Conservation (phyloP, 108 stramenopile genomes). For the Parietichytrium sp. region DNA sequence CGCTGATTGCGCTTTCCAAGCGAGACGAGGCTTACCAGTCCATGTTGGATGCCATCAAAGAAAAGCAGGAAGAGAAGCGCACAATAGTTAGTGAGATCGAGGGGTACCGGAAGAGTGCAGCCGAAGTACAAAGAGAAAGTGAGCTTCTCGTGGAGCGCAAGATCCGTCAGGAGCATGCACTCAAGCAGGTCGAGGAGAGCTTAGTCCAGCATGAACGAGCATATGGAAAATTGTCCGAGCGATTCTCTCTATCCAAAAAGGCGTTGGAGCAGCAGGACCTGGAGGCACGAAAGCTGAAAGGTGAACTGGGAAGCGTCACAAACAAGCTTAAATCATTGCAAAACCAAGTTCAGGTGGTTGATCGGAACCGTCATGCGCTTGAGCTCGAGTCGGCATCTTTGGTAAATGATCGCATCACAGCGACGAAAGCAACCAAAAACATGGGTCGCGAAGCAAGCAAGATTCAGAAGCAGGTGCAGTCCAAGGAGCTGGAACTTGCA, state of each 20-base stretch:
- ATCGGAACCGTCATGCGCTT: slow-evolving; percentile 68
- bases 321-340: slow-evolving; percentile 48
- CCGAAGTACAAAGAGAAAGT: slow-evolving; percentile 56
- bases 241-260: slow-evolving; percentile 61
- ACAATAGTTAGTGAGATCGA: slow-evolving; percentile 59
- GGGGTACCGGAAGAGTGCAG: slow-evolving; percentile 57
- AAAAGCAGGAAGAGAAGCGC: slow-evolving; percentile 58
- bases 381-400: slow-evolving; percentile 53
- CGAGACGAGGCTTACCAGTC: slow-evolving; percentile 76
- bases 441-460: slow-evolving; percentile 55
- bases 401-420: slow-evolving; percentile 62
- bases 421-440: slow-evolving; percentile 68
- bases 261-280: slow-evolving; percentile 65
- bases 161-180: slow-evolving; percentile 66
- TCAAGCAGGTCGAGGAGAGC: slow-evolving; percentile 57
- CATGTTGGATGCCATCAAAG: slow-evolving; percentile 60
- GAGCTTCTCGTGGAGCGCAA: slow-evolving; percentile 53
- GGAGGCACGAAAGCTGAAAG: slow-evolving; percentile 61
- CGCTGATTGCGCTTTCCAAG: slow-evolving; percentile 65
- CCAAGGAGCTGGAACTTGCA: slow-evolving; percentile 62
- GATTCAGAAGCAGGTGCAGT: slow-evolving; percentile 61
- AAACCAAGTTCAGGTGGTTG: slow-evolving; percentile 62
- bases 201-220: slow-evolving; percentile 57
- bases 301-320: background rate
- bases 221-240: slow-evolving; percentile 45